These are phyloP conservation scores for Cercophora samala DNA, from an alignment of 495 filamentous ascomycete genomes.

Conservation along the genomic window DNA sequence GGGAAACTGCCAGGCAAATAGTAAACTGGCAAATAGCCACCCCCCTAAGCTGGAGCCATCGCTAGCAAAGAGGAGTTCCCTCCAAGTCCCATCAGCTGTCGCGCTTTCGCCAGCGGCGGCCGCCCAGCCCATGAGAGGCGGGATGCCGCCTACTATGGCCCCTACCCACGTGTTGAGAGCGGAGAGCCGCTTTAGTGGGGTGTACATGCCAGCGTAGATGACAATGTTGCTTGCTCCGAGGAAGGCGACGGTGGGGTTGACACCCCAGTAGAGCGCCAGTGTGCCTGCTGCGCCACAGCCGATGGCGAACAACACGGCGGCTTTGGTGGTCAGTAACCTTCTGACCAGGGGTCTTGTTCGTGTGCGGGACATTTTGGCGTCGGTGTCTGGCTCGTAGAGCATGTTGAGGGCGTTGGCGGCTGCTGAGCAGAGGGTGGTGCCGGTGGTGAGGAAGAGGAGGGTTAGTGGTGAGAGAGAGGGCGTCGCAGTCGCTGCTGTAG, in stretches of 20 bases:
- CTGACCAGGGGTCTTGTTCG: slow-evolving; percentile 86
- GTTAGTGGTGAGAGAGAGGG: slow-evolving; percentile 88
- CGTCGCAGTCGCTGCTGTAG: slow-evolving; percentile 60
- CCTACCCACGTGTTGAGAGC: slow-evolving; percentile 95
- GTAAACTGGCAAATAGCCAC: slow-evolving; percentile 78
- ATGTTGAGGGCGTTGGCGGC: slow-evolving; percentile 95
- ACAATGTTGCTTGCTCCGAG: slow-evolving; percentile 81
- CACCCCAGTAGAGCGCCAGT: slow-evolving; percentile 73
- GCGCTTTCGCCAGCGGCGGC: slow-evolving; percentile 86
- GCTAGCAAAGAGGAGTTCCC: slow-evolving; percentile 63
- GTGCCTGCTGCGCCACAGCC: slow-evolving; percentile 64
- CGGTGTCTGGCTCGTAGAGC: slow-evolving; percentile 87
- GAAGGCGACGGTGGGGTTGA: slow-evolving; percentile 88
- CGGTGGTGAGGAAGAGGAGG: slow-evolving; percentile 84
- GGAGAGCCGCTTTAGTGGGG: slow-evolving; percentile 82
- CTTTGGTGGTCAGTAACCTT: slow-evolving; percentile 67
- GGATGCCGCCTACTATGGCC: slow-evolving; percentile 87
- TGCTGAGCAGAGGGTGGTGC: slow-evolving; percentile 80
- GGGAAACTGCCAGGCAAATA: slow-evolving; percentile 97
- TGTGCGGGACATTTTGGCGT: slow-evolving; percentile 89
- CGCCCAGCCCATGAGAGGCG: slow-evolving; percentile 96
- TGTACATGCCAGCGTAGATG: slow-evolving; percentile 89
- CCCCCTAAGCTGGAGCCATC: slow-evolving; percentile 65
- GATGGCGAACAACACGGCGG: slow-evolving; percentile 76
- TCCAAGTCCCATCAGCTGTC: slow-evolving; percentile 66